phyloP scores from a whole-genome alignment of 257 asterid species.

The Oldenlandia corymbosa region DNA sequence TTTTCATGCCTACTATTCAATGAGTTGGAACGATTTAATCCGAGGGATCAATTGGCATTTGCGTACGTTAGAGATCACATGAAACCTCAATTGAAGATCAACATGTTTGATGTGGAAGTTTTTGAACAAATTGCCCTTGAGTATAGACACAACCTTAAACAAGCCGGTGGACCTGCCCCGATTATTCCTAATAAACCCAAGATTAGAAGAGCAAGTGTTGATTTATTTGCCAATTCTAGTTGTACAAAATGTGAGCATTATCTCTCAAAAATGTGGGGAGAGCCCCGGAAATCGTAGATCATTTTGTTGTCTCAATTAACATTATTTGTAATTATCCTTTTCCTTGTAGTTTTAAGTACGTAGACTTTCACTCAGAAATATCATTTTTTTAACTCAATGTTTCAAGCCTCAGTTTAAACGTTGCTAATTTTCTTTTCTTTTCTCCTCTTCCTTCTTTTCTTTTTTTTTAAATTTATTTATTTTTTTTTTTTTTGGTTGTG shows the following conservation, averaged over 20 bases:
- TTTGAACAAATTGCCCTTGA: constrained; percentile 77
- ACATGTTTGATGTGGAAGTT: constrained; percentile 89
- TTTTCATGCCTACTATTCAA: constrained; percentile 84
- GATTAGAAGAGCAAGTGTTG: constrained; percentile 34
- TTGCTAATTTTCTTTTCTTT: no score
- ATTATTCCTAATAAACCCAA: constrained; percentile 27
- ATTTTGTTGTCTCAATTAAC: no score
- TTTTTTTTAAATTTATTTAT: no score
- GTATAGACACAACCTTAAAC: constrained; percentile 74
- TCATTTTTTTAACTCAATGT: no score
- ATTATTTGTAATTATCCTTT: no score
- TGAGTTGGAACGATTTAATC: constrained; percentile 84
- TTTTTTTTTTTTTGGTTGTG: no score
- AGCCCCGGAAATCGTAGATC: constrained; percentile 68
- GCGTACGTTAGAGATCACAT: constrained; percentile 83
- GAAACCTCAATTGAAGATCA: constrained; percentile 49
- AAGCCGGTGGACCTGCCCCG: constrained; percentile 23
- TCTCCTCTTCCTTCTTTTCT: no score
- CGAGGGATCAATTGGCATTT: constrained; percentile 83
- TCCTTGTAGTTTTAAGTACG: no score
- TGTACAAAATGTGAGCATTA: constrained; percentile 52
- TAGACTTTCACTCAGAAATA: no score
- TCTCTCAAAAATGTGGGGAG: constrained; percentile 78
- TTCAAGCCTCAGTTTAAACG: no score
- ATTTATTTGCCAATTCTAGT: constrained; percentile 33